Evolutionary conservation across 306 rosid genomes (phyloP).

Genomic region (Pyrus bretschneideri): DNA sequence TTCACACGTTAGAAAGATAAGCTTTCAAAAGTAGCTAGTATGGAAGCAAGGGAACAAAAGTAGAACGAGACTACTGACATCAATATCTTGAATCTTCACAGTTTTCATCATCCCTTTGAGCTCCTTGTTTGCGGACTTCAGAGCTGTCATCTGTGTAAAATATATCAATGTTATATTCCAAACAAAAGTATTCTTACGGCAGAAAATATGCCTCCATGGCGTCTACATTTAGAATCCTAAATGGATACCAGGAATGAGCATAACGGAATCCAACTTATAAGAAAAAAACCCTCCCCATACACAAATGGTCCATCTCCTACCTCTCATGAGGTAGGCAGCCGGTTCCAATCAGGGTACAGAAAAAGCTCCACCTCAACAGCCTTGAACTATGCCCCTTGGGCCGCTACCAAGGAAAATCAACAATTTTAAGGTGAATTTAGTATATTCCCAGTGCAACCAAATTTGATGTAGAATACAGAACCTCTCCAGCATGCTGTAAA

Average conservation of each 20-base stretch:
- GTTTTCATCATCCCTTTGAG: conserved; percentile 99
- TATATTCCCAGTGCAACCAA: conserved; percentile 35
- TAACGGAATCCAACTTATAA: conserved; percentile 23
- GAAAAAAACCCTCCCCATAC: conserved; percentile 47
- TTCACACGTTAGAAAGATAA: conserved; percentile 10
- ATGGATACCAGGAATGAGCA: conserved; percentile 19
- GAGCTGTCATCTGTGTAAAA: conserved; percentile 69
- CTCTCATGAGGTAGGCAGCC: conserved; percentile 89
- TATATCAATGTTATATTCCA: conserved; percentile 7
- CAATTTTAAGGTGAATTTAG: conserved; percentile 54
- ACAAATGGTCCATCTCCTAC: conserved; percentile 56
- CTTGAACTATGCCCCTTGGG: conserved; percentile 65
- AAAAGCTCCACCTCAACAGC: conserved; percentile 56
- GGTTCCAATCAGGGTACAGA: conserved; percentile 63
- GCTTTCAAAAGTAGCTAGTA: conserved; percentile 1
- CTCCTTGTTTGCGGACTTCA: conserved; percentile 96
- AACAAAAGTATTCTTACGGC: not conserved
- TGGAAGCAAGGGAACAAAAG: conserved; percentile 13
- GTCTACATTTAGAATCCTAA: conserved; percentile 20
- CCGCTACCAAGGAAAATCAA: conserved; percentile 76
- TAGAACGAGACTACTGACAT: conserved; percentile 44
- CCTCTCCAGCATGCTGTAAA: conserved; percentile 6
- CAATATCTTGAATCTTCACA: conserved; percentile 92
- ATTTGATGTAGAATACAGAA: conserved; percentile 25
- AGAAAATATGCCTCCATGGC: conserved; percentile 10